Evolutionary conservation across 768 basidiomycete genomes (phyloP).

Genomic region (Butyriboletus loyo): DNA sequence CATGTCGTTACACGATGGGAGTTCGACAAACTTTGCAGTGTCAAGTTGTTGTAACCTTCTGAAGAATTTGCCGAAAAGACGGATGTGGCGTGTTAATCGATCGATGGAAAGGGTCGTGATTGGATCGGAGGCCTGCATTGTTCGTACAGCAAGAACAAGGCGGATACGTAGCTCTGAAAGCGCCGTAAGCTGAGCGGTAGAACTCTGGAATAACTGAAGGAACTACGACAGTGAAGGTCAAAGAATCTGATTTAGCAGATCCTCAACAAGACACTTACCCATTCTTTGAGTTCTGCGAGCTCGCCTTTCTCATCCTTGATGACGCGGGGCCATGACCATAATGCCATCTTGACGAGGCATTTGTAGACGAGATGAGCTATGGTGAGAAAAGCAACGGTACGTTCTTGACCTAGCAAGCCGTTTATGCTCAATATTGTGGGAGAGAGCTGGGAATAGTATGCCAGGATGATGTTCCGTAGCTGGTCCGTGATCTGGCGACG

Average conservation of each 20-base stretch:
- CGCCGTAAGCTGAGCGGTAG: conserved; percentile 51
- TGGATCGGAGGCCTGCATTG: conserved; percentile 33
- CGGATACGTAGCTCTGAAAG: conserved; percentile 57
- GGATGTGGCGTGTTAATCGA: conserved; percentile 64
- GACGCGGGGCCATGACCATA: conserved; percentile 67
- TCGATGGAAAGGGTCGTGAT: conserved; percentile 47
- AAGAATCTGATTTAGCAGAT: background rate
- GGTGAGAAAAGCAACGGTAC: conserved; percentile 45
- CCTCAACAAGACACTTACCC: conserved; percentile 42
- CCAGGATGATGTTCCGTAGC: conserved; percentile 52
- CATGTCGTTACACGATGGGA: conserved; percentile 63
- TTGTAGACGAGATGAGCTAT: conserved; percentile 74
- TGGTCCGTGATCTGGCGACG: conserved; percentile 23
- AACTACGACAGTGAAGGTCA: conserved; percentile 42
- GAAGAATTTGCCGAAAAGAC: conserved; percentile 78
- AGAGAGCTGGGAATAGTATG: conserved; percentile 56
- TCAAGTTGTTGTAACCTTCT: conserved; percentile 67
- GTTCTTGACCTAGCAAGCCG: conserved; percentile 34
- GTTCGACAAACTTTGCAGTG: conserved; percentile 52
- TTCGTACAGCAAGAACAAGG: conserved; percentile 44
- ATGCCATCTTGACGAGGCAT: conserved; percentile 62
- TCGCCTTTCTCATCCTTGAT: conserved; percentile 44
- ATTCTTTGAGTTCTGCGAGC: conserved; percentile 42
- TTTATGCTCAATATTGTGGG: conserved; percentile 34
- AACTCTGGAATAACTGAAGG: conserved; percentile 56